Conservation (phyloP, 345 rosid genomes). For the Alliaria petiolata region DNA sequence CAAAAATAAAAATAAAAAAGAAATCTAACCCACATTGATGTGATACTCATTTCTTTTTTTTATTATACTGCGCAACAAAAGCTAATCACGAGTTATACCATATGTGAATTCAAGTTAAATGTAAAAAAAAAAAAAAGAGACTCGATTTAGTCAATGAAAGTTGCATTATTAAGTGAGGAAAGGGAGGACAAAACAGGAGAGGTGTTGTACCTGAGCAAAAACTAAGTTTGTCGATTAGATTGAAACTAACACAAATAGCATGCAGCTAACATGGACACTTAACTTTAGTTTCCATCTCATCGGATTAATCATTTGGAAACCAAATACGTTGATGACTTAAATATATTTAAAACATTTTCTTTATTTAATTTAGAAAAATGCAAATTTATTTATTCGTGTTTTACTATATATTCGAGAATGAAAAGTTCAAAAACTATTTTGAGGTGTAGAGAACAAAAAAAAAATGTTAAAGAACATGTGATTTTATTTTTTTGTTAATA, state of each 20-base stretch:
- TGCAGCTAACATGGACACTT: not conserved
- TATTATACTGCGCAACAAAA: not conserved
- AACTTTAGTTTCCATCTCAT: not conserved
- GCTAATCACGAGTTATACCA: conserved; percentile 22
- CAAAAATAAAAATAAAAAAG: not conserved
- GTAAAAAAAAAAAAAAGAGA: not conserved
- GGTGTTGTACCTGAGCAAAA: not conserved
- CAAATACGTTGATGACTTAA: not conserved
- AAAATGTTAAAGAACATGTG: no score
- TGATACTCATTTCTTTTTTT: conserved; percentile 12
- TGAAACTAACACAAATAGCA: not conserved
- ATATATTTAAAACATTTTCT: not conserved
- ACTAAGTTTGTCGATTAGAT: not conserved
- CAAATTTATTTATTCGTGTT: no score
- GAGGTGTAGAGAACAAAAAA: no score
- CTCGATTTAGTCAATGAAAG: not conserved
- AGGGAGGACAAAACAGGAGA: not conserved
- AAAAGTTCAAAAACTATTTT: no score
- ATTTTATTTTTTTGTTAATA: no score
- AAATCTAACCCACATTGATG: conserved; percentile 6
- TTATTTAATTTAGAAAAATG: not conserved
- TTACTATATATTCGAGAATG: no score
- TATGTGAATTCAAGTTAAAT: not conserved
- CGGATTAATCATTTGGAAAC: not conserved
- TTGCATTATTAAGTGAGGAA: not conserved